Base-by-base conservation (phyloP, 2,329 filamentous ascomycete species). In the Diaporthe sp. region DNA sequence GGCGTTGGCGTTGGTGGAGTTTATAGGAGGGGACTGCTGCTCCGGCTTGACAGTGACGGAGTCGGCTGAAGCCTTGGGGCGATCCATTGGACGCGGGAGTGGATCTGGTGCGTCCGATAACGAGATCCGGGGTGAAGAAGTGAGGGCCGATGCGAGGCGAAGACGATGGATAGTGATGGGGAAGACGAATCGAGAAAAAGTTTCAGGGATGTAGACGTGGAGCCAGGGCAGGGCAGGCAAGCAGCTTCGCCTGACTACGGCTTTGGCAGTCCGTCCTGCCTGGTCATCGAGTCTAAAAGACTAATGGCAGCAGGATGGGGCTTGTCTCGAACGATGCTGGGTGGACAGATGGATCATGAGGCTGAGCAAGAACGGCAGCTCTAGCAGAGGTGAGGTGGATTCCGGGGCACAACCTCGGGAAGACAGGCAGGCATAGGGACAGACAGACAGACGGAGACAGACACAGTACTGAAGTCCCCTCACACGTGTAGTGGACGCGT, bases 31-130 rank as follows among this genome's bases (percentile, higher is more conserved):
- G n/a, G 49, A 37, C 5, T 39, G 28, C 62, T 57, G 65, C 62
- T 74, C 74, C 58, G 42, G 65, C 74, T 76, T 76, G 74, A 76
- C 71, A 53, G 72, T 71, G 72, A 76, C 74, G 22, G 55, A 65
- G 72, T 76, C 74, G 58, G 53, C 55, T 65, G 46, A 39, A 17
- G 61, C 55, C 37, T 74, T 53, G 37, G 65, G 72, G 22, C 51
- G 65, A 49, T 76, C 74, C 74, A 76, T 76, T 46, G 71, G 62
- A 19, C 65, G 46, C n/a, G 65, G 65, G 46, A 39, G 65, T 68
- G 65, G 65, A 68, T 68, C 65, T 68, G 22, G 46, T 53, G 46
- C 46, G 46, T 53, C 46, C 46, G 65, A 68, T 25, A 53, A 51
- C 65, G n/a, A 68, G 65, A 53, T 39, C 65, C 65, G 65, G 65